Evolutionary conservation across 805 yeast species (phyloP), one percentile per base, ranked within the genome.

Genomic region (Hanseniaspora valbyensis): DNA sequence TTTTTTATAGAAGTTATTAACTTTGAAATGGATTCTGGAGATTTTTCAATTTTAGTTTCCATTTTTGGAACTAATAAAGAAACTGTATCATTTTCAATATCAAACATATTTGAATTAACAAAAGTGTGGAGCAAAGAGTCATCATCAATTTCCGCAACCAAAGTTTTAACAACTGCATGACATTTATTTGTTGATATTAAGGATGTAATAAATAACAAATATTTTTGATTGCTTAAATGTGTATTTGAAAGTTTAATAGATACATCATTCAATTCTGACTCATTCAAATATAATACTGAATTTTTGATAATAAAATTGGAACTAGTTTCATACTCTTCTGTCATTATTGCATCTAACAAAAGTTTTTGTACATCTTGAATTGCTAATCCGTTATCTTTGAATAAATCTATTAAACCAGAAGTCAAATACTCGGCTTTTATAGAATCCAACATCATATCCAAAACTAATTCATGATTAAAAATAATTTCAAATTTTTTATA

Each of bases 401-500:
- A 45, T 14, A 38, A 16, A 10, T 22, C 6, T 24, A 45, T 22
- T 12, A 30, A 7, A 16, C 18, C 18, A 1, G n/a, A 7, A 16
- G 19, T 14, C 2, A 45, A 3, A 2, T 5, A 7, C 14, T 45
- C 39, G 2, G 28, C 12, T 6, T 16, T 10, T 2, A 45, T 4
- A 22, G 44, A 38, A 8, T 10, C 8, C 4, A 19, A n/a, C 43
- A 45, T 38, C 30, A 38, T 45, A 6, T 24, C 18, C 8, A 32
- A 21, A 19, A 45, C 3, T n/a, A 7, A 12, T 1, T 46, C 30
- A 5, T 30, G 43, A 7, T 45, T 42, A 9, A 49, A 44, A 3
- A 52, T 42, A 2, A 56, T 19, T 7, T 59, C 25, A 12, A 63
- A 56, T 12, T 55, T 56, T 12, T 65, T 25, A 50, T 61, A 66